These are phyloP conservation scores for Vigna mungo DNA, from an alignment of 306 rosid species.

Conservation along the genomic window DNA sequence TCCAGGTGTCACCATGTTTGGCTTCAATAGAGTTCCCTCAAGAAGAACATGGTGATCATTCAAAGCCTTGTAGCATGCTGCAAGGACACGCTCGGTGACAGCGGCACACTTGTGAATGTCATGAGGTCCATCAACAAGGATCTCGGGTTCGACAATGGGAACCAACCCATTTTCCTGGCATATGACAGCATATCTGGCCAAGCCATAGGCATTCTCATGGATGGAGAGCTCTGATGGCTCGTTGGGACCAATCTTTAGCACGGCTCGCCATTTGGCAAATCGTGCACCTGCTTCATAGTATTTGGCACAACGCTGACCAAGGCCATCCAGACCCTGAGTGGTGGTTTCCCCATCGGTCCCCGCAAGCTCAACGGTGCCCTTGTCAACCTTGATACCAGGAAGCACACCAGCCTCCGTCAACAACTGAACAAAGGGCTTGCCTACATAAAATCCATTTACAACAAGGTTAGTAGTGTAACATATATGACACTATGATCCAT, in stretches of 20 bases:
- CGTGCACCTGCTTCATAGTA: conserved; percentile 56
- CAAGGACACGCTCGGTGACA: conserved; percentile 45
- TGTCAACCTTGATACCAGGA: conserved; percentile 60
- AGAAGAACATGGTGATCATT: conserved; percentile 54
- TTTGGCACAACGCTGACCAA: conserved; percentile 46
- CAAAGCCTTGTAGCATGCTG: conserved; percentile 54
- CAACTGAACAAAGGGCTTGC: conserved; percentile 51
- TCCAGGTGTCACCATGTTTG: conserved; percentile 59
- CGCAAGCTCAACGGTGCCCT: conserved; percentile 52
- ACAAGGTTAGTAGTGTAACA: conserved; percentile 29
- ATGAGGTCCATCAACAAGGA: conserved; percentile 57
- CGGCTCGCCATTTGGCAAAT: conserved; percentile 56
- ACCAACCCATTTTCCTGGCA: conserved; percentile 58
- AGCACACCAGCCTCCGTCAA: conserved; percentile 55
- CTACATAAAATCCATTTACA: conserved; percentile 29
- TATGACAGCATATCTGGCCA: conserved; percentile 52
- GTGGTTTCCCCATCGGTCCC: conserved; percentile 53
- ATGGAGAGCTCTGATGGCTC: conserved; percentile 52
- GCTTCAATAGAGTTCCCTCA: conserved; percentile 55
- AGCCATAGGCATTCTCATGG: conserved; percentile 50
- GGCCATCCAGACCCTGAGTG: conserved; percentile 57
- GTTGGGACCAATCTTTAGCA: conserved; percentile 48
- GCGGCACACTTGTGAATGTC: conserved; percentile 52
- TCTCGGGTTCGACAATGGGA: conserved; percentile 58
- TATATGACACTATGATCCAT: neutral